phyloP scores from a whole-genome alignment of 805 yeast genomes.

The Saccharomycopsis fermentans region DNA sequence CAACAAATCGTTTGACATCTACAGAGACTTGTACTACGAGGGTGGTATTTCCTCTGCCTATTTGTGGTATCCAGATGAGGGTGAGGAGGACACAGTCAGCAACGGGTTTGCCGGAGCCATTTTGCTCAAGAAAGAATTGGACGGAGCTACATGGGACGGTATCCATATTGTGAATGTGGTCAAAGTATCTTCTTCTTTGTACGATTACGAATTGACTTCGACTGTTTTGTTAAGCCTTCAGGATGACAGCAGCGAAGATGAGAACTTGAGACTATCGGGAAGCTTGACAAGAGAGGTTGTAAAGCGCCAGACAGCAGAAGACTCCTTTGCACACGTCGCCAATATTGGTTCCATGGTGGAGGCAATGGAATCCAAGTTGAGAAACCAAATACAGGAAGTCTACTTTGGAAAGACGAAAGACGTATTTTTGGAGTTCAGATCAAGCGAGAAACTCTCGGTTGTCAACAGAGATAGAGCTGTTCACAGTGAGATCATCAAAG shows the following conservation, averaged over 20 bases:
- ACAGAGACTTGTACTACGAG: slow-evolving; percentile 88
- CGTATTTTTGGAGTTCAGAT: slow-evolving; percentile 62
- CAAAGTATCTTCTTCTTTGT: slow-evolving; percentile 23
- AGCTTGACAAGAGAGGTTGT: slow-evolving; percentile 78
- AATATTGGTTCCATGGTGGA: slow-evolving; percentile 81
- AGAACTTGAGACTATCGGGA: slow-evolving; percentile 54
- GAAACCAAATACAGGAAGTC: slow-evolving; percentile 84
- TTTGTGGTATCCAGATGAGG: slow-evolving; percentile 76
- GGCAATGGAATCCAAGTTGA: slow-evolving; percentile 76
- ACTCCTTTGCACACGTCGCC: slow-evolving; percentile 62
- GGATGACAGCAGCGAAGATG: slow-evolving; percentile 22
- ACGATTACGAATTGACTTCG: slow-evolving; percentile 63
- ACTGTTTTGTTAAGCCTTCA: slow-evolving; percentile 72
- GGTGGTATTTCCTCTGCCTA: slow-evolving; percentile 88
- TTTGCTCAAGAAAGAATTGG: slow-evolving; percentile 60
- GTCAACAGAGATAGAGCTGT: not conserved
- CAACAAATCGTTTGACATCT: slow-evolving; percentile 85
- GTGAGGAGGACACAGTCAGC: slow-evolving; percentile 24
- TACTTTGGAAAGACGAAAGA: slow-evolving; percentile 93
- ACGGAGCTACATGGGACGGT: slow-evolving; percentile 61
- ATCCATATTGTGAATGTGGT: slow-evolving; percentile 82
- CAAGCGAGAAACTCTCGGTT: slow-evolving; percentile 17
- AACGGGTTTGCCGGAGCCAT: slow-evolving; percentile 85
- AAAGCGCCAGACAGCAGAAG: slow-evolving; percentile 34
- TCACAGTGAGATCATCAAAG: slow-evolving; percentile 11